Evolutionary conservation across 2,329 filamentous ascomycete species (phyloP).

Genomic region (Dactylonectria macrodidyma): DNA sequence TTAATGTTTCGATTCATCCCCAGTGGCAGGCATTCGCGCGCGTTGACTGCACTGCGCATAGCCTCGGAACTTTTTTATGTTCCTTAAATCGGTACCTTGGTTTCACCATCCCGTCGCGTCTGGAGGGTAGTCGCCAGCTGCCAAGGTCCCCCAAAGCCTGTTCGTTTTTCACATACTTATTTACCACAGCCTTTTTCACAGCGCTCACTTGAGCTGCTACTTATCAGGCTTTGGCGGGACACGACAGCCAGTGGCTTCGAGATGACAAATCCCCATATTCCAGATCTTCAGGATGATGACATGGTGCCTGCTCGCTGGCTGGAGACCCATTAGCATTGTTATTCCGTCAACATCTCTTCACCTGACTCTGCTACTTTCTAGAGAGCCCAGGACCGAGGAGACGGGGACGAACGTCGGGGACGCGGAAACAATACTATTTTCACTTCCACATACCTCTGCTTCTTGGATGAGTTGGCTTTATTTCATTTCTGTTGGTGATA

Average conservation of each 20-base stretch:
- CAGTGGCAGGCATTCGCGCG: slow-evolving; percentile 42
- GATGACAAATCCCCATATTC: slow-evolving; percentile 37
- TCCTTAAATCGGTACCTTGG: slow-evolving; percentile 29
- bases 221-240: slow-evolving; percentile 36
- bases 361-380: slow-evolving; percentile 43
- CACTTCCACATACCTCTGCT: slow-evolving; percentile 42
- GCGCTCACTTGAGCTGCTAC: slow-evolving; percentile 21
- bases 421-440: slow-evolving; percentile 43
- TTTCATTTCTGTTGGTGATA: slow-evolving; percentile 54
- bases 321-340: slow-evolving; percentile 41
- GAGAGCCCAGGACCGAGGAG: slow-evolving; percentile 40
- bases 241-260: slow-evolving; percentile 41
- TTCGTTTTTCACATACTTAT: slow-evolving; percentile 20
- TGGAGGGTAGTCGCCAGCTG: slow-evolving; percentile 39
- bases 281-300: slow-evolving; percentile 25
- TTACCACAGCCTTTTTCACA: not conserved
- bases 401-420: slow-evolving; percentile 45
- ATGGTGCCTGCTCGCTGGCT: slow-evolving; percentile 41
- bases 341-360: slow-evolving; percentile 46
- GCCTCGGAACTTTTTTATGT: slow-evolving; percentile 16
- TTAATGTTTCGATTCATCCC: slow-evolving; percentile 46
- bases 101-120: slow-evolving; percentile 23
- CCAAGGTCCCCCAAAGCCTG: slow-evolving; percentile 24
- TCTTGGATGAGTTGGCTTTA: slow-evolving; percentile 44
- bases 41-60: slow-evolving; percentile 49